These are phyloP conservation scores for Macadamia tetraphylla DNA, from an alignment of 164 flowering plant genomes.

Conservation along the genomic window DNA sequence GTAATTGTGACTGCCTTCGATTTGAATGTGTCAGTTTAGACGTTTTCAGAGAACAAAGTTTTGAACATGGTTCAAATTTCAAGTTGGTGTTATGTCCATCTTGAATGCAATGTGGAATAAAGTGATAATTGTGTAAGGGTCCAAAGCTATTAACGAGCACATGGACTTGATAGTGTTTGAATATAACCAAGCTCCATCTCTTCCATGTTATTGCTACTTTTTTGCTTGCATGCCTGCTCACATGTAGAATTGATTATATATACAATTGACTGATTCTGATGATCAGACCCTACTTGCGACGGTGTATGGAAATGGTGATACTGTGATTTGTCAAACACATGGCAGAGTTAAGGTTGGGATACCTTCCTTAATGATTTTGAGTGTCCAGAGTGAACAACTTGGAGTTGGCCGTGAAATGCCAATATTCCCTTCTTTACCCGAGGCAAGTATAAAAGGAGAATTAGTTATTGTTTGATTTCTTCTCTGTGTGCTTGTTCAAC, in stretches of 20 bases:
- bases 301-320: slow-evolving; percentile 46
- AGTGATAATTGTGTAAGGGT: too few species aligned
- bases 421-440: slow-evolving; percentile 50
- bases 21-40: too few species aligned
- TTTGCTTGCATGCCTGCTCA: neutral
- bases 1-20: too few species aligned
- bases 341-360: slow-evolving; percentile 57
- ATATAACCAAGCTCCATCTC: too few species aligned
- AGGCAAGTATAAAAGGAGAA: slow-evolving; percentile 37
- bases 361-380: slow-evolving; percentile 59
- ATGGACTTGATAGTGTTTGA: too few species aligned
- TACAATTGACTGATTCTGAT: slow-evolving; percentile 10
- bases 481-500: slow-evolving; percentile 4
- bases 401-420: slow-evolving; percentile 74
- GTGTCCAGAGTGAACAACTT: slow-evolving; percentile 70
- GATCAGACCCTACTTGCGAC: slow-evolving; percentile 56
- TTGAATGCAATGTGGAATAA: too few species aligned
- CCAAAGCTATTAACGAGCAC: too few species aligned
- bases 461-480: neutral
- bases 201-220: neutral
- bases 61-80: too few species aligned
- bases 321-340: slow-evolving; percentile 56
- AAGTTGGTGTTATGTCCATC: too few species aligned
- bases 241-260: neutral
- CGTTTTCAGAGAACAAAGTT: too few species aligned